Evolutionary conservation across 805 yeast species (phyloP), one percentile per base, ranked within the genome.

Genomic region (Hanseniaspora nectarophila): DNA sequence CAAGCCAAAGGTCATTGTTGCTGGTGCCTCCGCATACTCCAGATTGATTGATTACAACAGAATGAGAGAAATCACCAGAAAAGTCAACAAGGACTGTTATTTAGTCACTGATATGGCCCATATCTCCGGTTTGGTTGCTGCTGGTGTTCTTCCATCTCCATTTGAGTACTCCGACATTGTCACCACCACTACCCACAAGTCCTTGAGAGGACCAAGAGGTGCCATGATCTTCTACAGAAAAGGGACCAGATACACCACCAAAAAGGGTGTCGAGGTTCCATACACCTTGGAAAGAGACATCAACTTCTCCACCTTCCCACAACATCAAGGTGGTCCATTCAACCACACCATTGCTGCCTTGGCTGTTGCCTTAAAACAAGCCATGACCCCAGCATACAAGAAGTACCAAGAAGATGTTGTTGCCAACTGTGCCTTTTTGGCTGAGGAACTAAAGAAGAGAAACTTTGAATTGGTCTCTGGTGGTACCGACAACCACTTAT

Each of bases 281-380:
- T 89, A 87, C 67, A 96, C 90, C 62, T 77, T 90, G 64, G 97
- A 90, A 70, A 79, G 80, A 65, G 83, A 80, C 67, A 88, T 90
- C 70, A 90, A 90, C 77, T 90, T 90, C 66, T 86, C 96, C 31
- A 97, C 90, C 53, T 90, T 90, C 85, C 98, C 98, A 60, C 97
- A 95, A 58, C 97, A 90, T 70, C 98, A 90, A 75, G 98, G 98
- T 74, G 98, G 98, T 65, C 98, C 98, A 60, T 97, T 90, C 71
- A 90, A 90, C 74, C 97, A 90, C 71, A 90, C 97, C 61, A 90
- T 90, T 64, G 80, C 95, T 57, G 97, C 97, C 20, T 75, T 90
- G 61, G 95, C 97, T 31, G 90, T 88, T 54, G 97, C 97, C 35
- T 77, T 90, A 63, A 86, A 86, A 66, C 97, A 90, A 74, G 89